Percentiles rank a stretch among this genome's conserved stretches.
Conservation (phyloP, 176 grass and related monocot genomes). For the Pontederia paniculata region DNA sequence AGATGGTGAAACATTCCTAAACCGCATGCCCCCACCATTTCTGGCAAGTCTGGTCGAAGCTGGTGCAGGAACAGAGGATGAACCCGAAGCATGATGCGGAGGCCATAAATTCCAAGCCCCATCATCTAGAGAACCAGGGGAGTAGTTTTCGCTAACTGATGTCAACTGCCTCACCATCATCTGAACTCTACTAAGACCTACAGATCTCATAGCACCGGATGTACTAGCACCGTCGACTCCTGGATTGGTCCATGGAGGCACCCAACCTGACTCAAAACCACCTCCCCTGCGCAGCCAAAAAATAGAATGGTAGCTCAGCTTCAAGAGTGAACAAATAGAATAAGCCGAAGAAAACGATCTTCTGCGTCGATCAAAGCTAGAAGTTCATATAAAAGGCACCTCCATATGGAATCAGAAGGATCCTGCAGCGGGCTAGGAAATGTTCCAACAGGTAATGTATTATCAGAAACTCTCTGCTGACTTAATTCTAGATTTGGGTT, state of each 20-base stretch:
- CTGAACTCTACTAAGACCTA: slow-evolving; percentile 79
- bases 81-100: slow-evolving; percentile 28
- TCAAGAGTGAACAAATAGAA: not conserved
- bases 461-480: slow-evolving; percentile 45
- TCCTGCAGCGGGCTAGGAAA: slow-evolving; percentile 34
- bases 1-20: slow-evolving; percentile 6
- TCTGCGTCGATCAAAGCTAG: not conserved
- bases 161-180: slow-evolving; percentile 99
- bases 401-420: slow-evolving; percentile 71
- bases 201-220: slow-evolving; percentile 54
- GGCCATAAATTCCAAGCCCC: slow-evolving; percentile 51
- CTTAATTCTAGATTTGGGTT: slow-evolving; percentile 53
- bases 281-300: slow-evolving; percentile 38
- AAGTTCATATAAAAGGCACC: slow-evolving; percentile 31
- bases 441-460: slow-evolving; percentile 39
- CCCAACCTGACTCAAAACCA: slow-evolving; percentile 68
- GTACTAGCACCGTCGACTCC: slow-evolving; percentile 59
- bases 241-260: slow-evolving; percentile 54
- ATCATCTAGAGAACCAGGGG: slow-evolving; percentile 31
- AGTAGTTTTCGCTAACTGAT: slow-evolving; percentile 63
- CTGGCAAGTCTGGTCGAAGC: slow-evolving; percentile 39
- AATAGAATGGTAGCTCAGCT: not conserved
- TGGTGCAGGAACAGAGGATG: slow-evolving; percentile 32
- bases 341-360: not conserved
- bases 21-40: slow-evolving; percentile 29